A percentile compares a stretch with the other conserved stretches of the same genome.
Evolutionary conservation across 208 protist species (phyloP).

Genomic region (Leptomonas pyrrhocoris): DNA sequence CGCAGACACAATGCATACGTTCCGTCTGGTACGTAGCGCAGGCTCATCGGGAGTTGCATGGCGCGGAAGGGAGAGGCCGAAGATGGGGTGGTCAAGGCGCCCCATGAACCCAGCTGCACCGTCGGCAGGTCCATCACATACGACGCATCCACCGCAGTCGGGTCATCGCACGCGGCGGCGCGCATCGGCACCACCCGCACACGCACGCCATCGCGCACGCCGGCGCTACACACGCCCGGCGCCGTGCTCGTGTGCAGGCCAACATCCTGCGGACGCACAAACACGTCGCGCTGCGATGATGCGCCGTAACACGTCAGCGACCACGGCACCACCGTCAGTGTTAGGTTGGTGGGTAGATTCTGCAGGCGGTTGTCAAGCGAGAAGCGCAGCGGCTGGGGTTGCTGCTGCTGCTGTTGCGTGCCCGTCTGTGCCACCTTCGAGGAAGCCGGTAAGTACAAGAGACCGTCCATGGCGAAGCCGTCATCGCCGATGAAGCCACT

Average conservation of each 20-base stretch:
- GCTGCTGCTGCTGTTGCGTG: conserved; percentile 3
- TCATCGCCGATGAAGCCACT: conserved; percentile 55
- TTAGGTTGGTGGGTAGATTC: conserved; percentile 21
- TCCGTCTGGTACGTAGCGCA: conserved; percentile 52
- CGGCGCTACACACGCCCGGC: conserved; percentile 36
- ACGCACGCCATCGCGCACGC: conserved; percentile 45
- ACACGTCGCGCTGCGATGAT: conserved; percentile 21
- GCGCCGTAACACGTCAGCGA: conserved; percentile 53
- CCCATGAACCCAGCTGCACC: conserved; percentile 33
- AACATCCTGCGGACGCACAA: conserved; percentile 42
- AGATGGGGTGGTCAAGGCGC: neutral
- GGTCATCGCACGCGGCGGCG: conserved; percentile 26
- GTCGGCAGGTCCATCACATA: conserved; percentile 31
- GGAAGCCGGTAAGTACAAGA: conserved; percentile 57
- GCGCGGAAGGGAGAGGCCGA: conserved; percentile 17
- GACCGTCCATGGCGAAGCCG: conserved; percentile 50
- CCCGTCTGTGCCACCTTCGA: conserved; percentile 1
- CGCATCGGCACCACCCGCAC: conserved; percentile 50
- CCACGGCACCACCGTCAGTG: conserved; percentile 26
- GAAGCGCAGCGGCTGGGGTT: conserved; percentile 34
- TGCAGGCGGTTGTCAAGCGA: conserved; percentile 37
- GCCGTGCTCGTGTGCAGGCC: conserved; percentile 40
- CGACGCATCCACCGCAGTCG: conserved; percentile 19
- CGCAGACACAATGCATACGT: conserved; percentile 51
- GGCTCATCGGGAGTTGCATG: conserved; percentile 38